phyloP scores from a whole-genome alignment of 345 rosid genomes.

The Moricandia arvensis region DNA sequence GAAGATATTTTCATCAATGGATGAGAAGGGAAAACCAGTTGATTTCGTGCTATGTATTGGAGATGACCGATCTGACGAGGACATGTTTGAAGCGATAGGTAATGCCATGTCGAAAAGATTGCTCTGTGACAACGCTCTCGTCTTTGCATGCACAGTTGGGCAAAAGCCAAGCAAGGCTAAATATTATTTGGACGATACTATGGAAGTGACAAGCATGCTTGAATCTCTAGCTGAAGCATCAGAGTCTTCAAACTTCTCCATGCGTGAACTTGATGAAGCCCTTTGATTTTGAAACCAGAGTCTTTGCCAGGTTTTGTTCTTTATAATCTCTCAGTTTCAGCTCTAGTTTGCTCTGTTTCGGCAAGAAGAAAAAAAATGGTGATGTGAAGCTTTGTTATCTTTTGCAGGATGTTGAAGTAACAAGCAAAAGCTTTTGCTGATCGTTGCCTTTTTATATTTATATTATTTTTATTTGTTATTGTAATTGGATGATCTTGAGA shows the following conservation, averaged over 20 bases:
- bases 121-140: constrained; percentile 27
- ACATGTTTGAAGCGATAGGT: constrained; percentile 45
- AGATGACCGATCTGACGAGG: constrained; percentile 42
- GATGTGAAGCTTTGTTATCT: not conserved
- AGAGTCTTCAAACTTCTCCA: constrained; percentile 27
- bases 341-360: not conserved
- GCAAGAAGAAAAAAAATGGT: not conserved
- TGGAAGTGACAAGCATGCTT: constrained; percentile 42
- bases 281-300: not conserved
- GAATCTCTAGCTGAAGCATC: constrained; percentile 44
- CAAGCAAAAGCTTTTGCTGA: not conserved
- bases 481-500: not conserved
- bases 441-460: not conserved
- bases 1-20: constrained; percentile 38
- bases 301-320: not conserved
- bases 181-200: constrained; percentile 59
- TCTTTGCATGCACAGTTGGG: constrained; percentile 86
- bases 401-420: not conserved
- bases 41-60: constrained; percentile 44
- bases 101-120: constrained; percentile 39
- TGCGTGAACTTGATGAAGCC: not conserved
- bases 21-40: constrained; percentile 36
- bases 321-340: not conserved
- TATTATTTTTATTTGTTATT: not conserved
- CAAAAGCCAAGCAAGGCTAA: constrained; percentile 98